These are phyloP conservation scores for Kwoniella pini DNA, from an alignment of 768 basidiomycete genomes.

Conservation along the genomic window DNA sequence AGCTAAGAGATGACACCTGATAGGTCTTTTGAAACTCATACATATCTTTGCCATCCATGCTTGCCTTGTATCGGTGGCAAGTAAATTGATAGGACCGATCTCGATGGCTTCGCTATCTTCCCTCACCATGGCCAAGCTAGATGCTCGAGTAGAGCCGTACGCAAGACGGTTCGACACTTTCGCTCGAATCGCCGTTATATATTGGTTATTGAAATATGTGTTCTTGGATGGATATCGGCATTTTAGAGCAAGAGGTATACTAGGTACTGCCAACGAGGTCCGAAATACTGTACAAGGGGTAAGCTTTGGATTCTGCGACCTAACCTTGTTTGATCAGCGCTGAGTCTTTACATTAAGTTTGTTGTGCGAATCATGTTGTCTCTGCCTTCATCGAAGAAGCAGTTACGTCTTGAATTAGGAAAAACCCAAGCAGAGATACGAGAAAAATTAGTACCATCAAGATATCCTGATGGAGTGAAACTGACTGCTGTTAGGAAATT, in stretches of 20 bases:
- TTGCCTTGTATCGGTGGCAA: not conserved
- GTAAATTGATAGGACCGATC: not conserved
- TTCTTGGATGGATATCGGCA: slow-evolving; percentile 39
- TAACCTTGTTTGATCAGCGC: no score
- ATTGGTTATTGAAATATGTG: slow-evolving; percentile 26
- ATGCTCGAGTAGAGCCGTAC: slow-evolving; percentile 7
- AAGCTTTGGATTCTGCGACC: slow-evolving; percentile 12
- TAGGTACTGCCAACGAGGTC: slow-evolving; percentile 19
- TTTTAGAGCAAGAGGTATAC: slow-evolving; percentile 45
- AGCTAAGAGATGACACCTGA: no score
- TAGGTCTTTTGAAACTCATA: no score
- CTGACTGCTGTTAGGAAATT: slow-evolving; percentile 29
- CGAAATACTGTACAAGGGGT: slow-evolving; percentile 27
- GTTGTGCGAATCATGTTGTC: slow-evolving; percentile 41
- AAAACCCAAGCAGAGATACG: slow-evolving; percentile 34
- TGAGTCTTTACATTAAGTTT: slow-evolving; percentile 16
- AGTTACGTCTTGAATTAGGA: slow-evolving; percentile 42
- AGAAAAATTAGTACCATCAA: slow-evolving; percentile 40
- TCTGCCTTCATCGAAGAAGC: slow-evolving; percentile 41
- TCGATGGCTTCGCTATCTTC: not conserved
- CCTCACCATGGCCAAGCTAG: slow-evolving; percentile 4
- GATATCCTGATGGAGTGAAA: slow-evolving; percentile 37
- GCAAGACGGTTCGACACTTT: slow-evolving; percentile 19
- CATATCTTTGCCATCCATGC: not conserved
- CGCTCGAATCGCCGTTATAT: slow-evolving; percentile 33